A percentile compares a stretch with the other conserved stretches of the same genome.
These are phyloP conservation scores for Petunia secreta DNA, from an alignment of 257 asterid genomes.

Conservation along the genomic window DNA sequence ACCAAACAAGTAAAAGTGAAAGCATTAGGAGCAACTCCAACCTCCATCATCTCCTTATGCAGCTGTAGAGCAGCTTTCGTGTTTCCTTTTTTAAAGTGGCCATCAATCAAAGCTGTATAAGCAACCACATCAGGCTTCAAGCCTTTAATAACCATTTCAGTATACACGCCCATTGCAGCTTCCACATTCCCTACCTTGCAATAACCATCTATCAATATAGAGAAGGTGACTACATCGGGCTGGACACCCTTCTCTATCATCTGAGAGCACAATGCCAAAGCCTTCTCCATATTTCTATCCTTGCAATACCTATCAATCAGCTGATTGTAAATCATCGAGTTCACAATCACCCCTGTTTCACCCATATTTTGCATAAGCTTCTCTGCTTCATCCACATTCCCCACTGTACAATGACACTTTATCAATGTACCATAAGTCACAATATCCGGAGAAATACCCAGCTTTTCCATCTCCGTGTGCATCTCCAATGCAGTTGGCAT, in stretches of 20 bases:
- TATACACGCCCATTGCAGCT: conserved; percentile 69
- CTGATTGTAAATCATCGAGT: conserved; percentile 59
- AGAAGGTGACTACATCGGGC: conserved; percentile 58
- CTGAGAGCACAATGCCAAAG: conserved; percentile 58
- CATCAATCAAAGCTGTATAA: conserved; percentile 67
- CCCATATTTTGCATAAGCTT: conserved; percentile 48
- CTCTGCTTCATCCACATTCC: conserved; percentile 65
- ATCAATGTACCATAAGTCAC: conserved; percentile 63
- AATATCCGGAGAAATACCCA: conserved; percentile 59
- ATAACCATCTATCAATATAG: conserved; percentile 65
- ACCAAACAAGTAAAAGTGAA: conserved; percentile 57
- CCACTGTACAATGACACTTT: conserved; percentile 56
- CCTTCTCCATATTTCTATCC: conserved; percentile 62
- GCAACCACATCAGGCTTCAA: conserved; percentile 66
- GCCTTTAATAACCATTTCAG: conserved; percentile 71
- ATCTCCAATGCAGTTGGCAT: conserved; percentile 45
- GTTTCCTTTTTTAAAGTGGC: conserved; percentile 69
- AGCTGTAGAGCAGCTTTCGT: conserved; percentile 60
- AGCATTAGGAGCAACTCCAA: conserved; percentile 55
- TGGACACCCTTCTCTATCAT: conserved; percentile 65
- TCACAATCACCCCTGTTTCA: conserved; percentile 38
- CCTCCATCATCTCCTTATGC: conserved; percentile 59
- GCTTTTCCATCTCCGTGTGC: conserved; percentile 56
- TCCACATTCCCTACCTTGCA: conserved; percentile 61
- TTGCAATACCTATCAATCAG: conserved; percentile 64